Conservation (phyloP, 257 asterid species). For the Nicotiana paniculata region DNA sequence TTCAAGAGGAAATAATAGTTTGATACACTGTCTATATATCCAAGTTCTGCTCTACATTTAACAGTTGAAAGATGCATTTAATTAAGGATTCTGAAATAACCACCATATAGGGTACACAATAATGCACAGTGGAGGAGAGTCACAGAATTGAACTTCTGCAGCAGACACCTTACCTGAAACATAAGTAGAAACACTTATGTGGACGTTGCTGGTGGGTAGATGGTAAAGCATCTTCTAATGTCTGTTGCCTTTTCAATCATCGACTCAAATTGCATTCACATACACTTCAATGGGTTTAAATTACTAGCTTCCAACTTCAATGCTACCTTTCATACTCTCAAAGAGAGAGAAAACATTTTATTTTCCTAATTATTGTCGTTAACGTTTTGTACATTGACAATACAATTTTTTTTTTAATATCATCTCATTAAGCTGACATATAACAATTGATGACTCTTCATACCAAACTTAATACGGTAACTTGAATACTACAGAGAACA, state of each 20-base stretch:
- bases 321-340: neutral
- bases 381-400: no score
- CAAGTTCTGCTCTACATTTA: neutral
- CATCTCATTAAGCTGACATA: no score
- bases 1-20: neutral
- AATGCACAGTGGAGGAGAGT: neutral
- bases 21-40: neutral
- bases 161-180: neutral
- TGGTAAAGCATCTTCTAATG: conserved; percentile 11
- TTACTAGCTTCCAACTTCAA: neutral
- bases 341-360: neutral
- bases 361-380: no score
- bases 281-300: neutral
- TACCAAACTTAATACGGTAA: no score
- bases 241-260: conserved; percentile 7
- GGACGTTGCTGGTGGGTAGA: neutral
- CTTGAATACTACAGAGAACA: no score
- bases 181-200: neutral
- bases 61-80: neutral
- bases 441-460: no score
- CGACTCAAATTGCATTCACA: neutral
- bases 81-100: neutral
- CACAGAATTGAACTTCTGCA: neutral
- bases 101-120: no score
- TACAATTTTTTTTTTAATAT: no score